Conservation (phyloP, 306 rosid species). For the Castanea crenata region DNA sequence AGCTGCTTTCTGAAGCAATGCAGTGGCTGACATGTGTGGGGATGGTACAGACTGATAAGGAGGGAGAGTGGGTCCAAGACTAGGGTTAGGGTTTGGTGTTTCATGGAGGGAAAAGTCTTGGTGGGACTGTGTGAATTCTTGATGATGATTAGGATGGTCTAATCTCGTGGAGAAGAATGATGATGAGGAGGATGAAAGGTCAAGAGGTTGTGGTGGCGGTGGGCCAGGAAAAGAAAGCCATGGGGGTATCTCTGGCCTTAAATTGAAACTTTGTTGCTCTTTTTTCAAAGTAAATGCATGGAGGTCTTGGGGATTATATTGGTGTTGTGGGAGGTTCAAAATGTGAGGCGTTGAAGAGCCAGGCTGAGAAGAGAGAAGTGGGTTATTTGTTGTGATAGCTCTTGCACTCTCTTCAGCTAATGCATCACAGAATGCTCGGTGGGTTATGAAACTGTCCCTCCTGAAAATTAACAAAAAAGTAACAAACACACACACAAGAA, state of each 20-base stretch:
- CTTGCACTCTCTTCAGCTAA: constrained; percentile 91
- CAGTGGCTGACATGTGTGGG: constrained; percentile 97
- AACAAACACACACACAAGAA: constrained; percentile 4
- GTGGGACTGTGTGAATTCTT: constrained; percentile 15
- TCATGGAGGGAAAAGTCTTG: constrained; percentile 26
- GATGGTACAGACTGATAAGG: constrained; percentile 48
- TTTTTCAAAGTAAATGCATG: constrained; percentile 52
- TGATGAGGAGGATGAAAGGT: constrained; percentile 34
- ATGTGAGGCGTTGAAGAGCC: constrained; percentile 25
- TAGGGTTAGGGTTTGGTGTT: constrained; percentile 79
- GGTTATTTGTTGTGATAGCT: constrained; percentile 40
- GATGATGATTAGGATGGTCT: constrained; percentile 5
- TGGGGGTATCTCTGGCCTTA: constrained; percentile 56
- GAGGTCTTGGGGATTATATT: constrained; percentile 38
- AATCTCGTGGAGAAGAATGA: constrained; percentile 33
- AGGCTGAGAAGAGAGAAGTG: constrained; percentile 34
- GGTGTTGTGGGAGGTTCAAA: constrained; percentile 36
- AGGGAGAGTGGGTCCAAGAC: constrained; percentile 50
- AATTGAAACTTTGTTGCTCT: constrained; percentile 48
- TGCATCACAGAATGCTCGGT: constrained; percentile 99
- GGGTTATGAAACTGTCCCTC: constrained; percentile 98
- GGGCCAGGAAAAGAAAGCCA: constrained; percentile 51
- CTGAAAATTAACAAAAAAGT: constrained; percentile 39
- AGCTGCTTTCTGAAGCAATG: constrained; percentile 94
- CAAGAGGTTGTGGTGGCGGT: constrained; percentile 23